Evolutionary conservation across 306 rosid species (phyloP).

Genomic region (Datisca glomerata): DNA sequence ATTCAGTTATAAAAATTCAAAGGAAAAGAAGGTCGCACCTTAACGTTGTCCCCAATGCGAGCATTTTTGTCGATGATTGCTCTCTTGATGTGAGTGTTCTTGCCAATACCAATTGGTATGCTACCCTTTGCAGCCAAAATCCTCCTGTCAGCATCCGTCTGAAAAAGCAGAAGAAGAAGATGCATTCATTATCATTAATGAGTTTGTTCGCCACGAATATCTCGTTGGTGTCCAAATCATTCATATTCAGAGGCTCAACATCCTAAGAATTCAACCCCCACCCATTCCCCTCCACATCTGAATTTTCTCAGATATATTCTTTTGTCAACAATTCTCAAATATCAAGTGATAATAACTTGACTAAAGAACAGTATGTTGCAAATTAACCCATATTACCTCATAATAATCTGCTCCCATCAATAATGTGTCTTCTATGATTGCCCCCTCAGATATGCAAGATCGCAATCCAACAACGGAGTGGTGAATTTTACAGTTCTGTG

Average conservation of each 20-base stretch:
- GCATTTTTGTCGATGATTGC: slow-evolving; percentile 98
- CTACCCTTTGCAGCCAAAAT: slow-evolving; percentile 77
- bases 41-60: slow-evolving; percentile 79
- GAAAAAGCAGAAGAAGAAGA: slow-evolving; percentile 2
- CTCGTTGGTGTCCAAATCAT: too few relatives aligned
- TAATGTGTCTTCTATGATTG: slow-evolving; percentile 82
- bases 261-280: too few relatives aligned
- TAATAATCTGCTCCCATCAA: slow-evolving; percentile 99
- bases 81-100: slow-evolving; percentile 79
- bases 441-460: slow-evolving; percentile 96
- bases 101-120: slow-evolving; percentile 90
- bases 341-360: too few relatives aligned
- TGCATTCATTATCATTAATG: too few relatives aligned
- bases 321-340: too few relatives aligned
- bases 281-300: too few relatives aligned
- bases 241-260: too few relatives aligned
- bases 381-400: slow-evolving; percentile 42
- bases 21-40: slow-evolving; percentile 30
- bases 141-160: slow-evolving; percentile 83
- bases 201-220: too few relatives aligned
- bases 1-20: neutral
- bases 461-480: slow-evolving; percentile 93
- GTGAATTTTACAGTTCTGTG: slow-evolving; percentile 90
- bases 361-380: neutral
- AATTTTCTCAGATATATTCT: too few relatives aligned